Evolutionary conservation across 352 stramenopile genomes (phyloP), one percentile per base, ranked within the genome.

Genomic region (Hyaloperonospora arabidopsidis): DNA sequence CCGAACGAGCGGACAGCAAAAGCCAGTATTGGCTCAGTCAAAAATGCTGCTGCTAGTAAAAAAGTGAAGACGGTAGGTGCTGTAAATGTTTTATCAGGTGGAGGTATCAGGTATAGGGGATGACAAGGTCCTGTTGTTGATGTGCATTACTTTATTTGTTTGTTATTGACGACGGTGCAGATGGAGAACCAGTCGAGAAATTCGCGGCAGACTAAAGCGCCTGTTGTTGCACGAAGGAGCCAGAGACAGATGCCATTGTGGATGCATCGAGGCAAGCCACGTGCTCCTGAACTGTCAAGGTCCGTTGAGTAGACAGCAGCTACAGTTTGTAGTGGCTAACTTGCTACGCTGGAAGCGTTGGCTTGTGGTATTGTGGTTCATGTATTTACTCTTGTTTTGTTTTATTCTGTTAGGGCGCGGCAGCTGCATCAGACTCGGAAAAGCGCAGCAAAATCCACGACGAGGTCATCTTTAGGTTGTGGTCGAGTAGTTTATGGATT

Each of bases 401-500:
- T n/a, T n/a, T n/a, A n/a, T n/a, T n/a, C n/a, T n/a, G n/a, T n/a
- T 39, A 67, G 63, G 55, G 63, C 59, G 15, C 48, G 45, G n/a
- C 58, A 59, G 18, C 29, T 61, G 17, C 32, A 43, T 21, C 57
- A 58, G 39, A 50, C 43, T 61, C 57, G 52, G 3, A 63, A 56
- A 28, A 48, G 19, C 22, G 34, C 49, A 6, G 21, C 38, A 17
- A 35, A 21, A 52, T 45, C 53, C 10, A 35, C 41, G 5, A 60
- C 19, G 18, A 59, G 52, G 22, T 23, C 19, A 19, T 60, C 53
- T 18, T 21, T 54, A 23, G 54, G 29, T 48, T 59, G 57, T 49
- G 58, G 52, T 61, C 1, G 4, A 32, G 25, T 32, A 32, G 4
- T 32, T n/a, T 15, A n/a, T 18, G 0, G 18, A 25, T 5, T 50